Evolutionary conservation across 169 alveolate species (phyloP), one percentile per base, ranked within the genome.

Genomic region (Eimeria praecox): DNA sequence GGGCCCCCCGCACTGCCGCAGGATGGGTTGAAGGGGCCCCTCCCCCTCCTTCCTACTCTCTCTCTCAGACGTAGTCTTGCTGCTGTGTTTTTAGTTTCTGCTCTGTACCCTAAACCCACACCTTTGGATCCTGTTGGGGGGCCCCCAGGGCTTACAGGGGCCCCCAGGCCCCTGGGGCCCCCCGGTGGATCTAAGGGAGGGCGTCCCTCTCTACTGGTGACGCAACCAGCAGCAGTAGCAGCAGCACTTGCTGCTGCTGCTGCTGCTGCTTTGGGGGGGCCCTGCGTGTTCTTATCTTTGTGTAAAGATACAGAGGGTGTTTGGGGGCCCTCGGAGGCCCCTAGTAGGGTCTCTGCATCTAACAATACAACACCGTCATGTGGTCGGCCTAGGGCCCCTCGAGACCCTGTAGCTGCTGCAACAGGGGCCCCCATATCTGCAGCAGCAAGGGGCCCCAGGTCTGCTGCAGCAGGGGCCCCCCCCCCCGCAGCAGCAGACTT

Each of bases 141-240:
- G 78, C 78, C 78, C 78, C 78, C 46, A 33, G 86, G 86, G 56
- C 86, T 22, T 40, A 3, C 35, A 22, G 56, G 86, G 86, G 86
- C 30, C 49, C 86, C 86, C 59, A 42, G 59, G 54, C 8, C 35
- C 54, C 86, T 75, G 9, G 86, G 86, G 86, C 59, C 35, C 86
- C 59, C 56, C 86, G 86, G 56, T 12, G 56, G 86, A 12, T 66
- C 42, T 9, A 10, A 33, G 78, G 86, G 30, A 59, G 86, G 12
- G 54, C 86, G 56, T 33, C 54, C 56, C 38, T 38, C 56, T 75
- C 54, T 75, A 59, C 59, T 16, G 86, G 56, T 22, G 35, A 30
- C 86, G 12, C 33, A 38, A 38, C 44, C 78, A 27, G 78, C 78
- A 24, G 16, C 44, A 66, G 38, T 20, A 66, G 42, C 46, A 33